Evolutionary conservation across 2,329 filamentous ascomycete genomes (phyloP), one percentile per base, ranked within the genome.

Genomic region (Epicoccum sorghinum): DNA sequence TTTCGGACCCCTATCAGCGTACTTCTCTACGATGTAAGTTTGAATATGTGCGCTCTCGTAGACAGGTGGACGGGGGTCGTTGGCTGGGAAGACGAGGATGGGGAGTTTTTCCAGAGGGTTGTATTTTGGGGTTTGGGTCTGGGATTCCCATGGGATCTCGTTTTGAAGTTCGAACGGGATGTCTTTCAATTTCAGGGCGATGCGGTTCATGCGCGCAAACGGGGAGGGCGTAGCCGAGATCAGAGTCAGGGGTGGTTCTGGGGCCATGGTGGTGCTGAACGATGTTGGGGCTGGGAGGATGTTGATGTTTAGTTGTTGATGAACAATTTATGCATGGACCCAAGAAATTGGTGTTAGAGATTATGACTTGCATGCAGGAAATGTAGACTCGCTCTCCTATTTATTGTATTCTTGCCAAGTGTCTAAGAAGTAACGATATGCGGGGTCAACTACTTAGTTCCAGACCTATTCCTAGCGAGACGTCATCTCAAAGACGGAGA

Each of bases 91-190:
- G 46, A 78, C 63, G 6, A 77, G 57, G 2, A 77, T 70, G 0
- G 75, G 74, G 0, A 77, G 66, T 44, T 78, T 77, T 35, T 77
- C 75, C 4, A 77, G 57, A 0, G 76, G 76, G 35, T 77, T 77
- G 68, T 77, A 69, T 35, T 64, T 53, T 1, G 74, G 73, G 10
- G 72, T 78, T 41, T 72, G 47, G 1, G 76, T 78, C 4, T 69
- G 70, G 14, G 58, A 62, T 61, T 78, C 69, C 76, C 76, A 78
- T 0, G 75, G 77, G 1, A 79, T 75, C 65, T 78, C 76, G 32
- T 74, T 78, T 40, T 75, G 64, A 27, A 79, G 66, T 1, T 51
- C 60, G 66, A 78, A 78, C 3, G 75, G 72, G 22, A 79, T 72
- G 50, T 47, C 41, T 59, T 78, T 78, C 22, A 78, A 70, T 35